Evolutionary conservation across 2,329 filamentous ascomycete genomes (phyloP).

Genomic region (Neofusicoccum cordaticola): DNA sequence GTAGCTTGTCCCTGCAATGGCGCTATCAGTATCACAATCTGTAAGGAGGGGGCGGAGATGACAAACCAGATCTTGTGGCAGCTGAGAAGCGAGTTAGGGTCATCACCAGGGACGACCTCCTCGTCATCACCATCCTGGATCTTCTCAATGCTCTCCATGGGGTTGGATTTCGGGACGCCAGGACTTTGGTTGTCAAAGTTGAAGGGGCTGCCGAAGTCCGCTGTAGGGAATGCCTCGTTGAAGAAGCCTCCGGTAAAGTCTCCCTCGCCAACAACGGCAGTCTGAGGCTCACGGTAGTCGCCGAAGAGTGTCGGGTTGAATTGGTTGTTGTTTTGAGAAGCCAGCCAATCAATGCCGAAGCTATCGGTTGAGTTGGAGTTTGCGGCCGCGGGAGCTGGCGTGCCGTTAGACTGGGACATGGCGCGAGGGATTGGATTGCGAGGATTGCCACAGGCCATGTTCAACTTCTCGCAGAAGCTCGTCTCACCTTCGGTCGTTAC

Average conservation of each 20-base stretch:
- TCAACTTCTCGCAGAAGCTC: constrained; percentile 55
- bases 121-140: constrained; percentile 71
- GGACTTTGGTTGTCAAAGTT: constrained; percentile 55
- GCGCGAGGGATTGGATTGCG: constrained; percentile 53
- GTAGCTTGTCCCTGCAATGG: constrained; percentile 74
- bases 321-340: constrained; percentile 75
- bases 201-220: constrained; percentile 77
- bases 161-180: constrained; percentile 53
- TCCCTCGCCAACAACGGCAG: constrained; percentile 67
- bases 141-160: constrained; percentile 75
- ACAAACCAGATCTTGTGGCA: constrained; percentile 93
- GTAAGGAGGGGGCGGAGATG: background rate
- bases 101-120: constrained; percentile 57
- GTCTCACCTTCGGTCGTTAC: constrained; percentile 51
- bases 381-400: constrained; percentile 34
- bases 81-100: constrained; percentile 65
- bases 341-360: constrained; percentile 68
- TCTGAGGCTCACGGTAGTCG: constrained; percentile 87
- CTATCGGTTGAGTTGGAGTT: constrained; percentile 30
- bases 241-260: constrained; percentile 69
- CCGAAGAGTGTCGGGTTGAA: constrained; percentile 92
- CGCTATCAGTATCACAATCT: constrained; percentile 40
- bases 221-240: constrained; percentile 73
- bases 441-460: constrained; percentile 54
- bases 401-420: constrained; percentile 43